A percentile compares a stretch with the other conserved stretches of the same genome.
Conservation (phyloP, 2,329 filamentous ascomycete species). For the Penicillium sp. region DNA sequence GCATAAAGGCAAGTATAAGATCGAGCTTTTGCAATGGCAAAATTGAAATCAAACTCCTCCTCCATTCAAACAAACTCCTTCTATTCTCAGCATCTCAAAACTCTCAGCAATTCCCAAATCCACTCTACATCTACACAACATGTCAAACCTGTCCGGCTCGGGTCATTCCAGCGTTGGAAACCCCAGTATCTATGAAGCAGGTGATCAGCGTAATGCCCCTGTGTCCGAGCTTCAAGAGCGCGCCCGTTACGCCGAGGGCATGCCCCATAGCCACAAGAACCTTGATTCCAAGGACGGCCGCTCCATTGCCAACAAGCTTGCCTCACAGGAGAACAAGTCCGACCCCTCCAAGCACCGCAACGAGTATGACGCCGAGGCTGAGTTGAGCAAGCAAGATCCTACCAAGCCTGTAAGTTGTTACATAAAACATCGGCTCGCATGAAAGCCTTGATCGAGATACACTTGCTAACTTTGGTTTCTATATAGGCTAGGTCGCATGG, state of each 20-base stretch:
- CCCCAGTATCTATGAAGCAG: conserved; percentile 67
- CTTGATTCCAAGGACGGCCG: conserved; percentile 63
- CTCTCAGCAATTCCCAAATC: not conserved
- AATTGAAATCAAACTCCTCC: not conserved
- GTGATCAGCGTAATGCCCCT: conserved; percentile 69
- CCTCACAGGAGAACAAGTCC: conserved; percentile 34
- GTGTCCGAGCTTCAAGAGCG: conserved; percentile 53
- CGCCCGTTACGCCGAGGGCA: conserved; percentile 69
- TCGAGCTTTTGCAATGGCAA: not conserved
- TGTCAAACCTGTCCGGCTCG: conserved; percentile 25
- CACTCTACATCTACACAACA: conserved; percentile 8
- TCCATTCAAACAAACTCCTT: not conserved
- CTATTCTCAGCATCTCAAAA: not conserved
- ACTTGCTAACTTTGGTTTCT: conserved; percentile 7
- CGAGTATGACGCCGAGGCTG: conserved; percentile 36
- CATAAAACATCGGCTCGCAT: too few relatives aligned
- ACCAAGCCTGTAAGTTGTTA: conserved; percentile 43
- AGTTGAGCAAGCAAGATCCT: conserved; percentile 44
- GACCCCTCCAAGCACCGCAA: conserved; percentile 28
- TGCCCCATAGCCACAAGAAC: conserved; percentile 65
- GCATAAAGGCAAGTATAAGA: conserved; percentile 23
- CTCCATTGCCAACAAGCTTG: conserved; percentile 48
- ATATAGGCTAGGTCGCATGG: conserved; percentile 47
- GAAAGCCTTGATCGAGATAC: not conserved
- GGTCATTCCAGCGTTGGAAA: conserved; percentile 67